Evolutionary conservation across 1,284 basidiomycete species (phyloP).

Genomic region (Afroboletus lepidellus): DNA sequence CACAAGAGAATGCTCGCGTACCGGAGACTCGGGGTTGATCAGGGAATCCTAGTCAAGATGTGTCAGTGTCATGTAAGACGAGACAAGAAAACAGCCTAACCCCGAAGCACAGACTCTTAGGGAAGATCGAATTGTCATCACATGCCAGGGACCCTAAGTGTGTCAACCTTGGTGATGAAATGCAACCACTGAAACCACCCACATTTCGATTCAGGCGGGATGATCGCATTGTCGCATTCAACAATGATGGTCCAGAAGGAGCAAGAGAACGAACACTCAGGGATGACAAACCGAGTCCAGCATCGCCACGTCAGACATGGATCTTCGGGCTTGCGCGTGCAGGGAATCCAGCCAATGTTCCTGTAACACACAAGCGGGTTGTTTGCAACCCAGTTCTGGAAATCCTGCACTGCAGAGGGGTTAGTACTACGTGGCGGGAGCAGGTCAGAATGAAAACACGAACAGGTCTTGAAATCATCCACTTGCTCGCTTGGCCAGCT

Average conservation of each 20-base stretch:
- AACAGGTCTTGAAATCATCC: constrained; percentile 2
- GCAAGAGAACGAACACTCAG: background rate
- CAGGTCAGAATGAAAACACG: background rate
- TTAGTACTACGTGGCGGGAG: background rate
- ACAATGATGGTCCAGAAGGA: constrained; percentile 12
- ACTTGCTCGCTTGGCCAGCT: constrained; percentile 8
- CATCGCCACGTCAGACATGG: constrained; percentile 4
- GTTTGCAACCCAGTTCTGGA: background rate
- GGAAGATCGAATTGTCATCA: constrained; percentile 7
- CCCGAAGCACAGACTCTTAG: constrained; percentile 6
- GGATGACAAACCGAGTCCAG: constrained; percentile 2
- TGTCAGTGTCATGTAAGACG: background rate
- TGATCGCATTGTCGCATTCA: constrained; percentile 7
- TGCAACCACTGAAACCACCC: background rate
- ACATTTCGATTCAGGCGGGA: constrained; percentile 6
- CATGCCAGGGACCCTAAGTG: constrained; percentile 7
- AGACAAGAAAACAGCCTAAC: background rate
- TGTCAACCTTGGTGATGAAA: background rate
- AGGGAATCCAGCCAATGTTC: constrained; percentile 10
- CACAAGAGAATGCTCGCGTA: background rate
- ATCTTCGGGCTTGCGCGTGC: background rate
- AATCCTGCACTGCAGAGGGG: constrained; percentile 5
- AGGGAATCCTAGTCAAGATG: background rate
- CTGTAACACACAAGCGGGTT: constrained; percentile 2
- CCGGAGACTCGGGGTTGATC: constrained; percentile 1